Percentiles rank a stretch among this genome's conserved stretches.
phyloP scores from a whole-genome alignment of 768 basidiomycete species.

The Leccinum arenicola region DNA sequence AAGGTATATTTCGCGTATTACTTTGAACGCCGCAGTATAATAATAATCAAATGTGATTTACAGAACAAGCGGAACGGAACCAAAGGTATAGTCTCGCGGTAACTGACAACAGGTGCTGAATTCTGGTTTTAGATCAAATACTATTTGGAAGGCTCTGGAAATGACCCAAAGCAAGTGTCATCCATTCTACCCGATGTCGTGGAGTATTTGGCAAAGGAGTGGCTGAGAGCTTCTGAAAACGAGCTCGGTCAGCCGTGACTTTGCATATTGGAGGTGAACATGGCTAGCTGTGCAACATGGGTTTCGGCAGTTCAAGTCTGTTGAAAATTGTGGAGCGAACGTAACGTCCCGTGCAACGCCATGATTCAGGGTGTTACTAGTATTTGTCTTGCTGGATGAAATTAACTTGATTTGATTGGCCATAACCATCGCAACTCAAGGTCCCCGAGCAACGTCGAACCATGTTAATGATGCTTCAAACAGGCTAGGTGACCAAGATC shows the following conservation, averaged over 20 bases:
- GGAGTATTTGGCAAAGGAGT: slow-evolving; percentile 55
- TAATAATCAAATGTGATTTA: neutral
- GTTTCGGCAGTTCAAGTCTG: no score
- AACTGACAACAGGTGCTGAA: no score
- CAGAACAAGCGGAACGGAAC: slow-evolving; percentile 88
- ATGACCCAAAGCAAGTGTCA: slow-evolving; percentile 44
- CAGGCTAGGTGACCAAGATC: neutral
- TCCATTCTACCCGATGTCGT: slow-evolving; percentile 54
- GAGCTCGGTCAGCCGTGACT: slow-evolving; percentile 35
- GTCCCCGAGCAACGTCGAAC: neutral
- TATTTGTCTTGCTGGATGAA: no score
- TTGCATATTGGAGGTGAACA: neutral
- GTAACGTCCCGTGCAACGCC: neutral
- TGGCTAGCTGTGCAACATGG: neutral
- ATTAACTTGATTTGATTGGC: no score
- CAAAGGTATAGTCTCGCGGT: slow-evolving; percentile 62
- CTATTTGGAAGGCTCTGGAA: slow-evolving; percentile 80
- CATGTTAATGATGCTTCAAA: neutral
- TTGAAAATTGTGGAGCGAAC: no score
- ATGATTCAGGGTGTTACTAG: neutral
- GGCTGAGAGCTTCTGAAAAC: slow-evolving; percentile 67
- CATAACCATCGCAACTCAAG: neutral
- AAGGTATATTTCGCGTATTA: slow-evolving; percentile 42
- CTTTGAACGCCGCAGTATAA: neutral
- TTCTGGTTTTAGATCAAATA: slow-evolving; percentile 64